Base-by-base conservation (phyloP, 345 rosid genomes). In the Melastoma malabathricum region DNA sequence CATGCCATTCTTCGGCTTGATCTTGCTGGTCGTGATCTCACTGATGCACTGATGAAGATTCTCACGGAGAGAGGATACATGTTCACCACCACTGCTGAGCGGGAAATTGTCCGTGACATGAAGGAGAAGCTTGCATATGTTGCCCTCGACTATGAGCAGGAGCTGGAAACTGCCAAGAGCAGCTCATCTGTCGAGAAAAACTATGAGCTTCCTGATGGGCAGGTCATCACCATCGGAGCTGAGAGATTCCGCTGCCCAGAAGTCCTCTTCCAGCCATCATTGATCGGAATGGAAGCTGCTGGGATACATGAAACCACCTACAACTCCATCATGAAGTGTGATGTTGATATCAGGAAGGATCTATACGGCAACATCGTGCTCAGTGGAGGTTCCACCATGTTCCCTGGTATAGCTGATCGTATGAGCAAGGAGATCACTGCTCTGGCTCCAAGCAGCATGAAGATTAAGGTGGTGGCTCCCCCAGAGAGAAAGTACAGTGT, bases 21-120 rank as follows among this genome's bases (percentile, higher is more conserved):
- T 56, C 73, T 72, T 31, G 81, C 81, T 41, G 81, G 81, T 15
- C 77, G 78, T 59, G 81, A 76, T 59, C 78, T 76, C 47, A 76
- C 78, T 0, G 81, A 76, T 72, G 61, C 81, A 4, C 55, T 76
- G 69, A 76, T 76, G 78, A 76, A 76, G 73, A 72, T 76, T 56
- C 71, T 76, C 23, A 76, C 78, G 0, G 81, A 76, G 65, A 69
- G 81, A 65, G 81, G 81, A 15, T 76, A 76, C 67, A 67, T 70
- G 75, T 76, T 76, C 62, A 76, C 78, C 66, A 76, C 81, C 65
- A 76, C 78, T 39, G 81, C 81, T 4, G 90, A 83, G 22, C 84
- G 86, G 68, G 90, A 83, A 79, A 82, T 82, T 69, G 90, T 82
- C 49, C 79, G 86, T 67, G 90, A 82, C 80, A 79, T 82, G 76